Evolutionary conservation across 176 grass and related monocot species (phyloP).

Genomic region (Puccinellia tenuiflora): DNA sequence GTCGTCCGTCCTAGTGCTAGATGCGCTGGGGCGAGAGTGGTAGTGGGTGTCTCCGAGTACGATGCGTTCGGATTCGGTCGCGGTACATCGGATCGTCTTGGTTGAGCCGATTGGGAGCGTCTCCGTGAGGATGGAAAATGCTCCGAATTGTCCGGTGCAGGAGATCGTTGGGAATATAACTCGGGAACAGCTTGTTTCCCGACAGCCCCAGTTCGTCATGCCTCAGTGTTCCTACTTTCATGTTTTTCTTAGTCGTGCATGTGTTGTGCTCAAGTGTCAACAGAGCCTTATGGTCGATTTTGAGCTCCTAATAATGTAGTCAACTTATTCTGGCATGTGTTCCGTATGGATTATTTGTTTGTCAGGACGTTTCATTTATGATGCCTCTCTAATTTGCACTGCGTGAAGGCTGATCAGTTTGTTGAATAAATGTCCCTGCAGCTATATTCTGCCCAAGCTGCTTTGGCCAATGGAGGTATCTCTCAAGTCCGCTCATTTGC

Average conservation of each 20-base stretch:
- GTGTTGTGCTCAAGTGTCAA: background rate
- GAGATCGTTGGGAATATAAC: background rate
- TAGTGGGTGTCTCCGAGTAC: no score
- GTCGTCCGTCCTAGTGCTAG: background rate
- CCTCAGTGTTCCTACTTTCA: background rate
- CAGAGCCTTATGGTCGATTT: background rate
- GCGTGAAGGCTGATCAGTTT: background rate
- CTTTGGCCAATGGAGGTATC: slow-evolving; percentile 48
- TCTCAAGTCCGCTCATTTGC: slow-evolving; percentile 54
- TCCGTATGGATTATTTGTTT: background rate
- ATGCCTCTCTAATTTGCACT: background rate
- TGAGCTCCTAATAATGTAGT: background rate
- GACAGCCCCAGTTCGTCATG: background rate
- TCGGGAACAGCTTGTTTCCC: background rate
- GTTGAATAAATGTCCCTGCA: slow-evolving; percentile 22
- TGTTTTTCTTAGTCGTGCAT: background rate
- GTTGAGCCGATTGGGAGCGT: background rate
- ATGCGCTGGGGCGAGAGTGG: background rate
- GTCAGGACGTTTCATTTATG: background rate
- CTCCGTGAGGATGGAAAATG: background rate
- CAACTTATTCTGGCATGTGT: background rate
- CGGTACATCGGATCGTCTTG: background rate
- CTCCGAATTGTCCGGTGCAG: background rate
- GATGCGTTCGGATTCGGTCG: background rate
- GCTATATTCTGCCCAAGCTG: slow-evolving; percentile 68